phyloP scores from a whole-genome alignment of 2,329 filamentous ascomycete genomes.

The Phialocephala subalpina region DNA sequence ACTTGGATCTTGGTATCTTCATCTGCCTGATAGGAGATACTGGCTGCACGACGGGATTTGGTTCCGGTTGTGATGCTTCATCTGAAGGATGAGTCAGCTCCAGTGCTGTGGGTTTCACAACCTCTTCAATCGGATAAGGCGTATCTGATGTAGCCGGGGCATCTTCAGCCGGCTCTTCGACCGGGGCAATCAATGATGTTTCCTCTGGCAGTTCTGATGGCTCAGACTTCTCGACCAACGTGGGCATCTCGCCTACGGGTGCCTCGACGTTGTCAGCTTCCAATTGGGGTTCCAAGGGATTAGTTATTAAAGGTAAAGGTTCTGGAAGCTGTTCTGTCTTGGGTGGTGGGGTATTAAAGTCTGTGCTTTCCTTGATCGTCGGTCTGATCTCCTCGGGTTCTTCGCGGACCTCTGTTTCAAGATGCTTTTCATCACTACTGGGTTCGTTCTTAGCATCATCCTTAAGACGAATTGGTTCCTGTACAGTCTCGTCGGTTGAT shows the following conservation, averaged over 20 bases:
- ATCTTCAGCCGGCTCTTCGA: not conserved
- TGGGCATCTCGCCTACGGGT: not conserved
- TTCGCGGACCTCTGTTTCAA: conserved; percentile 10
- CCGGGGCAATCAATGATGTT: not conserved
- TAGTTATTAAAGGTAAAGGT: not conserved
- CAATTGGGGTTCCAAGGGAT: not conserved
- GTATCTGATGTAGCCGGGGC: not conserved
- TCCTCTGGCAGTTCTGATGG: not conserved
- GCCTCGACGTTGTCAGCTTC: not conserved
- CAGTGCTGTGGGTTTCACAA: not conserved
- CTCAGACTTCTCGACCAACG: not conserved
- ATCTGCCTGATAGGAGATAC: conserved; percentile 23
- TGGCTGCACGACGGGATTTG: conserved; percentile 1
- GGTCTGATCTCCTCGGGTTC: conserved; percentile 13
- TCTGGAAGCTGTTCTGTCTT: not conserved
- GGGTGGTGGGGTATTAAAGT: not conserved
- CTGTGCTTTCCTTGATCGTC: conserved; percentile 2
- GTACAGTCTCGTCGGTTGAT: conserved; percentile 66
- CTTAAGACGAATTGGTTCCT: conserved; percentile 39
- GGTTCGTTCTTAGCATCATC: conserved; percentile 12
- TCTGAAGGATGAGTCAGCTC: not conserved
- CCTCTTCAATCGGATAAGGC: not conserved
- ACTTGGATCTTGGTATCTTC: conserved; percentile 41
- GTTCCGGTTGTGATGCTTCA: not conserved
- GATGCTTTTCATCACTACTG: not conserved